Percentiles rank a stretch among this genome's conserved stretches.
Conservation (phyloP, 2,329 filamentous ascomycete species). For the Penicillium sp. region DNA sequence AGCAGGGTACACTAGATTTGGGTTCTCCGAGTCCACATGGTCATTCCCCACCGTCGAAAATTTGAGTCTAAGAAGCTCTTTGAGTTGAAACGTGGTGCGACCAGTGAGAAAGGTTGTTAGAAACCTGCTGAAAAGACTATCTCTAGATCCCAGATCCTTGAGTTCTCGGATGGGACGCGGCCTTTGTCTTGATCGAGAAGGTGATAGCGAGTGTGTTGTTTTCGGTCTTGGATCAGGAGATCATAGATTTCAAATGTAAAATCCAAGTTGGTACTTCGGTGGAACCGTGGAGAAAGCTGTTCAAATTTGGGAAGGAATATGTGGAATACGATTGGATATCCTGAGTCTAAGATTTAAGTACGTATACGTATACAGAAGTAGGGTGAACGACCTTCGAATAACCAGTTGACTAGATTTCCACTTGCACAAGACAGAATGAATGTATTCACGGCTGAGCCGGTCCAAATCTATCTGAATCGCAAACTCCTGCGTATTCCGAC, state of each 20-base stretch:
- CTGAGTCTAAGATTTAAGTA: background rate
- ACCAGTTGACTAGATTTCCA: background rate
- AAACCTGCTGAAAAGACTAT: background rate
- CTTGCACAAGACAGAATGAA: background rate
- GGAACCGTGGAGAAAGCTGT: background rate
- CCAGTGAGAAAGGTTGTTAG: background rate
- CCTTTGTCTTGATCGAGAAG: background rate
- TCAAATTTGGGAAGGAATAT: background rate
- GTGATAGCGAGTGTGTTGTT: background rate
- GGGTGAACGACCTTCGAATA: background rate
- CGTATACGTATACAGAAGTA: no score
- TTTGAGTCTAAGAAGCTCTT: background rate
- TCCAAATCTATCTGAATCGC: constrained; percentile 1
- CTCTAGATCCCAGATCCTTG: background rate
- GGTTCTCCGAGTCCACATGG: background rate
- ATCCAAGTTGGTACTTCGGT: background rate
- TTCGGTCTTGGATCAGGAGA: background rate
- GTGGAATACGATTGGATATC: background rate
- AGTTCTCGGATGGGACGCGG: background rate
- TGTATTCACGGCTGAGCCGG: background rate
- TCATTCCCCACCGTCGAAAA: background rate
- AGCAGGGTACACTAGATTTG: background rate
- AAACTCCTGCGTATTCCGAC: constrained; percentile 2
- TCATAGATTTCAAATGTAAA: background rate
- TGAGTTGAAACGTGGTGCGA: background rate